Evolutionary conservation across 805 yeast genomes (phyloP), one percentile per base, ranked within the genome.

Genomic region (Limtongia smithiae): DNA sequence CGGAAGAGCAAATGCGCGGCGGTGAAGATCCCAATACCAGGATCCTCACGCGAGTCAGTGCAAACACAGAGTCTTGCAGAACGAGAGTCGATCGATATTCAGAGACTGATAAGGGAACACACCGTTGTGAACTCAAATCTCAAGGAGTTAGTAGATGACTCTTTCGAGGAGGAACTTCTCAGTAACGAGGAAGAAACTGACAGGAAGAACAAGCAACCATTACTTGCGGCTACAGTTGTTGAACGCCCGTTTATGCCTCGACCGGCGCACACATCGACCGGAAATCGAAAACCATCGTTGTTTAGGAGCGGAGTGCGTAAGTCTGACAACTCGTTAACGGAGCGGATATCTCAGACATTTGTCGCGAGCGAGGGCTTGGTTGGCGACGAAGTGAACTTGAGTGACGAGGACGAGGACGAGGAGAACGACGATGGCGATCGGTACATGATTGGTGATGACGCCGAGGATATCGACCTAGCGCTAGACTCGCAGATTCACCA

Each of bases 401-500:
- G 28, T 9, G 4, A 14, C 21, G 28, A 9, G 21, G 44, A 33
- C 18, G 50, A 34, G 24, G 17, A n/a, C 31, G 50, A 50, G 12
- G 15, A 14, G 12, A 32, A 17, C 9, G 39, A 28, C 11, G 41
- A 34, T 20, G 44, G 41, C 5, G 30, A 32, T 22, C 22, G 9
- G 6, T 11, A n/a, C n/a, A 15, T 15, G 18, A n/a, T n/a, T n/a
- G n/a, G n/a, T n/a, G 51, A 37, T 24, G 27, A 41, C 20, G 58
- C 58, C 36, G 56, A 45, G 12, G 39, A 50, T 17, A 36, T 43
- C n/a, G 53, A 50, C n/a, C 27, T 55, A 9, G n/a, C n/a, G n/a
- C n/a, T n/a, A n/a, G 62, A 60, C 41, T 51, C 58, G 3, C 56
- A 47, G 3, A 46, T 60, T 11, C 61, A 58, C 34, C 48, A 31